These are phyloP conservation scores for Stenocarpella maydis DNA, from an alignment of 2,329 filamentous ascomycete species.

Conservation along the genomic window DNA sequence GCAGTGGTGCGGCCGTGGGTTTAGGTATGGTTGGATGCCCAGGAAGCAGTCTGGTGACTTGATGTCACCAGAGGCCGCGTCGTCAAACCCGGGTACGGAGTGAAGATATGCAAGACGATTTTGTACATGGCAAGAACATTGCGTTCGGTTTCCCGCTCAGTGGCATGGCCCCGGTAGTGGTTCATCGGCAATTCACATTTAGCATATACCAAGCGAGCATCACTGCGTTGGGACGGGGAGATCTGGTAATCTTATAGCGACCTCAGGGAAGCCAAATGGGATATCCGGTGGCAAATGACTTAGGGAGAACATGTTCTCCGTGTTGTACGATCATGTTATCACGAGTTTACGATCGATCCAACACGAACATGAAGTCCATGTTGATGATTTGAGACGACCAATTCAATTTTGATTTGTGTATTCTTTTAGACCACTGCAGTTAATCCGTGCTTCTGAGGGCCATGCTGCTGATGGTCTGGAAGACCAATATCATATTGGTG, in stretches of 20 bases:
- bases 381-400: not conserved
- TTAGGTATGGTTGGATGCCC: no score
- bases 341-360: not conserved
- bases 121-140: not conserved
- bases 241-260: not conserved
- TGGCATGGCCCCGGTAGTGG: conserved; percentile 6
- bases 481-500: not conserved
- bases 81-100: not conserved
- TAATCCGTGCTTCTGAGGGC: not conserved
- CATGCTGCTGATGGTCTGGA: not conserved
- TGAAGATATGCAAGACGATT: conserved; percentile 8
- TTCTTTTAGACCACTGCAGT: not conserved
- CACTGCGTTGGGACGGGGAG: conserved; percentile 13
- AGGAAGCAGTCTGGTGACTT: not conserved
- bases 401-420: not conserved
- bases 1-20: not conserved
- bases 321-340: not conserved
- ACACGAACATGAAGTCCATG: conserved; percentile 1
- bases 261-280: not conserved
- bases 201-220: conserved; percentile 31
- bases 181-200: conserved; percentile 2
- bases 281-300: not conserved
- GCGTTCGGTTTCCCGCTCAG: not conserved
- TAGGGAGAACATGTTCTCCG: not conserved
- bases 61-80: not conserved